phyloP scores from a whole-genome alignment of 2,329 filamentous ascomycete genomes.

The Didymella pomorum region DNA sequence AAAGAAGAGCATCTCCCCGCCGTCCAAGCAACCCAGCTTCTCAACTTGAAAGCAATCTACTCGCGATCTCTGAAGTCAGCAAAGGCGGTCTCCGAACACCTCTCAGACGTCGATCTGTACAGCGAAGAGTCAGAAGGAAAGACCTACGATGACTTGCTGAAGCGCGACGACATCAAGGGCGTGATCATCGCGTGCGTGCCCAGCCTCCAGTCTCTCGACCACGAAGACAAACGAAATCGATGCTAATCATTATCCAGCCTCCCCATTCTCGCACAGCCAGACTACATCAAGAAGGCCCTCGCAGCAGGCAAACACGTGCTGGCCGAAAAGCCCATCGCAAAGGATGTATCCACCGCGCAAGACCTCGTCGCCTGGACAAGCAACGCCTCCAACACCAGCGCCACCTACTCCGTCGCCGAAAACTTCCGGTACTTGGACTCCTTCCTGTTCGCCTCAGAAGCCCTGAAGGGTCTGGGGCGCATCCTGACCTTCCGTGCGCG shows the following conservation, averaged over 20 bases:
- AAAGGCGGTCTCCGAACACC: constrained; percentile 49
- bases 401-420: constrained; percentile 66
- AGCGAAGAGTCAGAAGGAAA: constrained; percentile 62
- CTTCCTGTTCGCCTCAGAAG: constrained; percentile 61
- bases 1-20: constrained; percentile 69
- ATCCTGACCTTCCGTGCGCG: constrained; percentile 63
- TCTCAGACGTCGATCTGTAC: constrained; percentile 62
- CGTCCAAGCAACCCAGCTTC: constrained; percentile 60
- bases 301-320: constrained; percentile 74
- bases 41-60: constrained; percentile 71
- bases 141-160: constrained; percentile 61
- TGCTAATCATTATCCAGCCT: too few relatives aligned
- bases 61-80: constrained; percentile 69
- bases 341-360: constrained; percentile 62
- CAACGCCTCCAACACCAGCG: constrained; percentile 48
- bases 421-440: constrained; percentile 72
- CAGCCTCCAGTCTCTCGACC: too few relatives aligned
- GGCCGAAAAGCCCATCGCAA: constrained; percentile 73
- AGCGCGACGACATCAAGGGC: constrained; percentile 62
- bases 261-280: constrained; percentile 68
- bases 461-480: constrained; percentile 62
- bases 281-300: constrained; percentile 65
- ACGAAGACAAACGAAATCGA: too few relatives aligned
- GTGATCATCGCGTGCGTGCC: constrained; percentile 62
- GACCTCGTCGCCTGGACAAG: constrained; percentile 59